These are phyloP conservation scores for Leishmania tarentolae DNA, from an alignment of 208 protist species.

Conservation along the genomic window DNA sequence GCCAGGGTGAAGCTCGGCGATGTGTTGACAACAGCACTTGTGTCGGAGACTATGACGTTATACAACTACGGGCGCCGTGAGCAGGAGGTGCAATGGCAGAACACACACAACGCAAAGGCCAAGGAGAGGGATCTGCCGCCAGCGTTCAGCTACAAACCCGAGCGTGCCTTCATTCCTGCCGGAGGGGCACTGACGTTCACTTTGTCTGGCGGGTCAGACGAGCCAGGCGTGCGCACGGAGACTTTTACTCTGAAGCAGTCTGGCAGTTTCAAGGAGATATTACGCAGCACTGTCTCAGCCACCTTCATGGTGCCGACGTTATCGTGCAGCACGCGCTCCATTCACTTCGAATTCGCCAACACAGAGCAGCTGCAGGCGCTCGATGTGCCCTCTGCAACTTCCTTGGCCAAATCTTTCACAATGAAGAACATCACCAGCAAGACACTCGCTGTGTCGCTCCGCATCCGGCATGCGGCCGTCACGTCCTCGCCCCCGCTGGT, in stretches of 20 bases:
- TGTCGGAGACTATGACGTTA: constrained; percentile 64
- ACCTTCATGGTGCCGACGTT: constrained; percentile 89
- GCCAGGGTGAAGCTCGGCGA: constrained; percentile 86
- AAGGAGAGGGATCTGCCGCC: constrained; percentile 72
- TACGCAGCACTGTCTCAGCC: constrained; percentile 63
- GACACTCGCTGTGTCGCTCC: constrained; percentile 72
- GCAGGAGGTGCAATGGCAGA: constrained; percentile 92
- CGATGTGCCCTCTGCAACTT: background rate
- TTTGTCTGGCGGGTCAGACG: constrained; percentile 55
- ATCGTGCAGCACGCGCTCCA: constrained; percentile 68
- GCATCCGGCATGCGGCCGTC: constrained; percentile 36
- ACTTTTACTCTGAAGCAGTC: constrained; percentile 85
- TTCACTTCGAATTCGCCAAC: constrained; percentile 90
- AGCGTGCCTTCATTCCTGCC: constrained; percentile 73
- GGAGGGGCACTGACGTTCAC: constrained; percentile 57
- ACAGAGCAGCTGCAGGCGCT: constrained; percentile 11
- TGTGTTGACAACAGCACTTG: constrained; percentile 82
- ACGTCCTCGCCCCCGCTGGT: constrained; percentile 6
- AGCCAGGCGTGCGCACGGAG: constrained; percentile 68
- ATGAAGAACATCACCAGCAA: constrained; percentile 91
- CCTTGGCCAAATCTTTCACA: constrained; percentile 71
- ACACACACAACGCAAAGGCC: constrained; percentile 54
- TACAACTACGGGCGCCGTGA: constrained; percentile 90
- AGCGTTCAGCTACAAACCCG: constrained; percentile 82
- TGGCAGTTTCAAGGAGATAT: constrained; percentile 80